Evolutionary conservation across 1,284 basidiomycete species (phyloP), one percentile per base, ranked within the genome.

Genomic region (Cronartium ribicola): DNA sequence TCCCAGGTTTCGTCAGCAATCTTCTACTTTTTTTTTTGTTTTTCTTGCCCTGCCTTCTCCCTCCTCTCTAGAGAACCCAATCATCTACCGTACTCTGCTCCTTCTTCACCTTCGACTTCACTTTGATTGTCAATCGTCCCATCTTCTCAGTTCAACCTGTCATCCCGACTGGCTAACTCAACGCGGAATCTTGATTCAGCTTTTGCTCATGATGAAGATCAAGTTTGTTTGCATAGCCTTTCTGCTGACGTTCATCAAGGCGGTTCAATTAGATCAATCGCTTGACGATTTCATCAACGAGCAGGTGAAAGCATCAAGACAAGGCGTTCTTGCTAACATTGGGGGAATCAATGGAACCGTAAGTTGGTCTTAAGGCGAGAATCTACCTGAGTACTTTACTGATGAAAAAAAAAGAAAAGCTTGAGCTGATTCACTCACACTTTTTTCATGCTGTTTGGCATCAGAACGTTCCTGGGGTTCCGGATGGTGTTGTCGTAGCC

Each of bases 331-430:
- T 14, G 48, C 48, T 51, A 51, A 51, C 22, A 51, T 51, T 51
- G 48, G 48, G 48, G 48, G 48, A 51, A 51, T 13, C 48, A 51
- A 51, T 20, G 48, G 48, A 51, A 51, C 48, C 22, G 48, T 51
- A 51, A 51, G 48, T 6, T 2, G 29, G 22, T 51, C 48, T 51
- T 51, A 6, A 11, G 29, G 29, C 29, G 29, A 29, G 29, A 29
- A 29, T 29, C 29, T 29, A 29, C 29, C 29, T 29, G 29, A 29
- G 2, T 29, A 29, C 29, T 29, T 29, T 29, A 29, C 89, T 75
- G 89, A 89, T 75, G 85, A 87, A 59, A 84, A 29, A 29, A 29
- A 29, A 29, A n/a, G n/a, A n/a, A 29, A 29, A 29, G 29, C 29
- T 29, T 29, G 29, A 29, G 2, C 29, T 29, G 29, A 29, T 29